phyloP scores from a whole-genome alignment of 768 basidiomycete species.

The Lentinula edodes region DNA sequence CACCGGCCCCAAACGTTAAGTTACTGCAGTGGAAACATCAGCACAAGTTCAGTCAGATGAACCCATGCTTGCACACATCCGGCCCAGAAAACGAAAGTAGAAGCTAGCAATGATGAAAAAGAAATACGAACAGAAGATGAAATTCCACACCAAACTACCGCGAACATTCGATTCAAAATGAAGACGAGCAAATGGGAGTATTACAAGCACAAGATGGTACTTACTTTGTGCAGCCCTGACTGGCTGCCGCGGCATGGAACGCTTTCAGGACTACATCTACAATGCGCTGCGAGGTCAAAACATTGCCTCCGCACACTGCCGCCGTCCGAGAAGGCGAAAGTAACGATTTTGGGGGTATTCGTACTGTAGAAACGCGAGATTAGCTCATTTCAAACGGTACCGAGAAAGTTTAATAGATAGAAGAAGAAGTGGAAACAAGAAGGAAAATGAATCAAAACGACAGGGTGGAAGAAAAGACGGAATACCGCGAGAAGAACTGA shows the following conservation, averaged over 20 bases:
- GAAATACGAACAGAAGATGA: no score
- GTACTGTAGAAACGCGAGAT: slow-evolving; percentile 38
- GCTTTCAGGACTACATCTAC: slow-evolving; percentile 93
- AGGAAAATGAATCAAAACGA: not conserved
- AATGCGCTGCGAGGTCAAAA: slow-evolving; percentile 86
- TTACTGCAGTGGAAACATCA: slow-evolving; percentile 41
- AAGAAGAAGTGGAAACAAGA: not conserved
- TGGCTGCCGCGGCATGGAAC: slow-evolving; percentile 87
- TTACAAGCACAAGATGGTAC: slow-evolving; percentile 13
- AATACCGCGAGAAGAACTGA: not conserved
- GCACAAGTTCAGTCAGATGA: no score
- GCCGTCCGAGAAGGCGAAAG: slow-evolving; percentile 80
- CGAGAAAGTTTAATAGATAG: not conserved
- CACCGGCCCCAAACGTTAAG: slow-evolving; percentile 83
- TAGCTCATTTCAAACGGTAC: not conserved
- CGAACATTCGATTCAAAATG: not conserved
- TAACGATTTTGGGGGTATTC: slow-evolving; percentile 73
- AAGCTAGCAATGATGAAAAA: not conserved
- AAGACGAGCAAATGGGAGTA: no score
- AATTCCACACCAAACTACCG: no score
- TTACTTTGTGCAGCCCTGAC: slow-evolving; percentile 91
- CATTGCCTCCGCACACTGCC: slow-evolving; percentile 92
- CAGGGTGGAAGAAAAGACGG: not conserved
- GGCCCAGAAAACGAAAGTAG: no score
- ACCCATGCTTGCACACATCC: no score